Percentiles rank a stretch among this genome's conserved stretches.
Evolutionary conservation across 2,329 filamentous ascomycete genomes (phyloP).

Genomic region (Cyanodermella asteris): DNA sequence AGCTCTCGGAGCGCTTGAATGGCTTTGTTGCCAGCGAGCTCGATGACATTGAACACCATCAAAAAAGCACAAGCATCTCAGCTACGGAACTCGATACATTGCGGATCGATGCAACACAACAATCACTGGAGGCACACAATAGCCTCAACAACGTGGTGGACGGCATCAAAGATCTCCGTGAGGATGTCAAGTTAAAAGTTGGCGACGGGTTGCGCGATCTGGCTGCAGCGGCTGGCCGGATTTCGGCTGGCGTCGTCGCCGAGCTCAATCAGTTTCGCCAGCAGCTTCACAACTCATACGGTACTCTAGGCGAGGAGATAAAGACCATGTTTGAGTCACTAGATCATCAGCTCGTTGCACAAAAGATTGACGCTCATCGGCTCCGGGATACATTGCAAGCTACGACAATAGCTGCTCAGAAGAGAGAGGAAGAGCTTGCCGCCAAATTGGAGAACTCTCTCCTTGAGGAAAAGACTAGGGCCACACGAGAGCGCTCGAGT

Average conservation of each 20-base stretch:
- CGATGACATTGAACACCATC: too few relatives aligned
- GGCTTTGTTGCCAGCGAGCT: slow-evolving; percentile 57
- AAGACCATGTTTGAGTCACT: slow-evolving; percentile 68
- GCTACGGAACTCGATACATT: background rate
- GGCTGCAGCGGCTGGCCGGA: slow-evolving; percentile 64
- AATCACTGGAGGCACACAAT: slow-evolving; percentile 48
- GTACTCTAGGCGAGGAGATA: slow-evolving; percentile 63
- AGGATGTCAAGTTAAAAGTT: slow-evolving; percentile 70
- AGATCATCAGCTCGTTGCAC: slow-evolving; percentile 48
- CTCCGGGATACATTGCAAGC: slow-evolving; percentile 50
- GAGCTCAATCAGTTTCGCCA: slow-evolving; percentile 66
- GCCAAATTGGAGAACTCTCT: slow-evolving; percentile 45
- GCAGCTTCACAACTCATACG: slow-evolving; percentile 66
- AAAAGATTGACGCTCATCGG: slow-evolving; percentile 53
- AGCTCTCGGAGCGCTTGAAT: slow-evolving; percentile 50
- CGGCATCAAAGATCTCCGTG: slow-evolving; percentile 74
- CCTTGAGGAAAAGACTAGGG: slow-evolving; percentile 52
- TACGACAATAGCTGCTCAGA: slow-evolving; percentile 45
- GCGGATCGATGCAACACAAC: too few relatives aligned
- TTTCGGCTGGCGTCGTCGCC: slow-evolving; percentile 69
- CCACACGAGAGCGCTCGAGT: slow-evolving; percentile 49
- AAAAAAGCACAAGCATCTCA: slow-evolving; percentile 11
- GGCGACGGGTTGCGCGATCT: slow-evolving; percentile 68
- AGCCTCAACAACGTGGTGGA: slow-evolving; percentile 82
- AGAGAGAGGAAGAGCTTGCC: slow-evolving; percentile 46